A percentile compares a stretch with the other conserved stretches of the same genome.
Evolutionary conservation across 305 asterid species (phyloP).

Genomic region (Plantago rigida): DNA sequence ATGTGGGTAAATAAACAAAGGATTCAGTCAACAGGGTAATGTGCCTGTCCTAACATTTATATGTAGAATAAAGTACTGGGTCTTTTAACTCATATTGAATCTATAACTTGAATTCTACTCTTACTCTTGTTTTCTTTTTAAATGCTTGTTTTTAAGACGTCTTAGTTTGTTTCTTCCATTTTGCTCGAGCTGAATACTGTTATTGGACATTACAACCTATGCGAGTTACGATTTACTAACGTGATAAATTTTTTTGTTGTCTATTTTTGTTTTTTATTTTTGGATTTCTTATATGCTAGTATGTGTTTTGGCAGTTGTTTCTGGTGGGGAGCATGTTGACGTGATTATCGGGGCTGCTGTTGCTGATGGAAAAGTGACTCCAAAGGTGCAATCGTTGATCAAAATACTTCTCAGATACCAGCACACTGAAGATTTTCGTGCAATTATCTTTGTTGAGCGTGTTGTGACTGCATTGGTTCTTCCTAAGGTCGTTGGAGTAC

Average conservation of each 20-base stretch:
- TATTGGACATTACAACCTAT: conserved; percentile 3
- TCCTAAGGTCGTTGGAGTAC: conserved; percentile 62
- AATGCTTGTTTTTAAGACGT: no score
- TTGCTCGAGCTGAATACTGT: conserved; percentile 21
- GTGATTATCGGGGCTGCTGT: conserved; percentile 98
- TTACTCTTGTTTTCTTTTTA: no score
- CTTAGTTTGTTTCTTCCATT: not conserved
- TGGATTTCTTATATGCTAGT: conserved; percentile 28
- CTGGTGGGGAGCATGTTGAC: conserved; percentile 99
- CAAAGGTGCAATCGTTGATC: conserved; percentile 91
- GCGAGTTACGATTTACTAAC: not conserved
- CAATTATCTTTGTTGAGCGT: conserved; percentile 94
- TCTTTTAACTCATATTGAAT: no score
- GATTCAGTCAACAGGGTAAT: no score
- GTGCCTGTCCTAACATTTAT: no score
- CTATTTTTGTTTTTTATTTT: conserved; percentile 7
- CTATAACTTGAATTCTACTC: no score
- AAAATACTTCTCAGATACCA: conserved; percentile 87
- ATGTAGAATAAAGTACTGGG: no score
- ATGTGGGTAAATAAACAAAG: no score
- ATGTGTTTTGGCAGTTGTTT: conserved; percentile 54
- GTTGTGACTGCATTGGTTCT: conserved; percentile 97
- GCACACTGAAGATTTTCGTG: conserved; percentile 88
- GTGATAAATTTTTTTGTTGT: not conserved
- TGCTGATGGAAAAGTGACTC: conserved; percentile 99